These are phyloP conservation scores for Astragalus glycyphyllos DNA, from an alignment of 306 rosid genomes.

Conservation along the genomic window DNA sequence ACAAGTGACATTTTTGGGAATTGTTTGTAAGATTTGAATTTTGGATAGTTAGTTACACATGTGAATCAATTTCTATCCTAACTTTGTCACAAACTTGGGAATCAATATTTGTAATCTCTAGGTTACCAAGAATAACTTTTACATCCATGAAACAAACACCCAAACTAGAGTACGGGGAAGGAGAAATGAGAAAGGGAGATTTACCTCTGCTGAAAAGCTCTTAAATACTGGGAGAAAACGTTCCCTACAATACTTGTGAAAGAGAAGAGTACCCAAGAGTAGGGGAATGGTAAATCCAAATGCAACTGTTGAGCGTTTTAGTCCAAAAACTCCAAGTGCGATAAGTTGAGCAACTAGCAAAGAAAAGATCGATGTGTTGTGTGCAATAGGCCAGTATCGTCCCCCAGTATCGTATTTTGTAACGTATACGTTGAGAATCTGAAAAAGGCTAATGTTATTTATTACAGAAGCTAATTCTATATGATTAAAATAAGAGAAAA, in stretches of 20 bases:
- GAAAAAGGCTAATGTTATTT: conserved; percentile 37
- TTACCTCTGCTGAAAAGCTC: conserved; percentile 78
- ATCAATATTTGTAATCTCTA: no score
- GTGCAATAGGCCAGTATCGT: conserved; percentile 82
- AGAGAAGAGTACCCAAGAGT: conserved; percentile 70
- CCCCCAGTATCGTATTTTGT: conserved; percentile 79
- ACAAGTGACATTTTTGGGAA: no score
- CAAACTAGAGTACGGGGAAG: neutral
- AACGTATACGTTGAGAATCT: conserved; percentile 84
- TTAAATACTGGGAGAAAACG: conserved; percentile 74
- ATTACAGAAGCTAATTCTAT: conserved; percentile 10
- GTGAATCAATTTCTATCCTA: no score
- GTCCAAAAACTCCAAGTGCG: conserved; percentile 86
- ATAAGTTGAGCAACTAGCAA: conserved; percentile 75
- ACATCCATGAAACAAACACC: no score
- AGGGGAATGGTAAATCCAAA: conserved; percentile 90
- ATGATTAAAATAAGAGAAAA: conserved; percentile 9
- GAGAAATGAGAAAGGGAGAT: conserved; percentile 31
- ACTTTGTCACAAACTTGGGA: no score
- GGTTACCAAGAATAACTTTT: no score
- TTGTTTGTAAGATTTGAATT: no score
- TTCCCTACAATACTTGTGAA: conserved; percentile 86
- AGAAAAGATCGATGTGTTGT: conserved; percentile 75
- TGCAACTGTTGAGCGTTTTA: conserved; percentile 74
- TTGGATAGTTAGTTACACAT: no score